Percentiles rank a stretch among this genome's conserved stretches.
phyloP scores from a whole-genome alignment of 78 protist species.

The Bodo saltans region DNA sequence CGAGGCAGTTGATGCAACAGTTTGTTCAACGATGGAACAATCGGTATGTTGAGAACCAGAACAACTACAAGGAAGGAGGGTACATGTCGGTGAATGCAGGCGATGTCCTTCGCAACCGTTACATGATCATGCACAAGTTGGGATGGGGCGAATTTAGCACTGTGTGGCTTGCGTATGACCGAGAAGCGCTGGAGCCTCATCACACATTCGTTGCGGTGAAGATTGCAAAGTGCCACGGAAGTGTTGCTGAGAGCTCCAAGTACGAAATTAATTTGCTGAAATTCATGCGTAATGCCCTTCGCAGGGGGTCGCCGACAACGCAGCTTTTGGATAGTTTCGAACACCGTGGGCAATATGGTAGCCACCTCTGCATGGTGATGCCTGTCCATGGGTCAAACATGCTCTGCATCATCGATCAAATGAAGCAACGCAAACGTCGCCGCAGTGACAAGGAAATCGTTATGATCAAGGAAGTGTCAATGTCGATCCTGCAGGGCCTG shows the following conservation, averaged over 20 bases:
- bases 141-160: conserved; percentile 50
- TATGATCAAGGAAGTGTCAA: background rate
- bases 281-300: background rate
- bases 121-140: conserved; percentile 4
- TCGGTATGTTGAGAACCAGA: conserved; percentile 19
- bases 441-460: background rate
- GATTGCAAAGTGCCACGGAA: background rate
- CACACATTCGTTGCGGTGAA: conserved; percentile 5
- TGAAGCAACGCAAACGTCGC: background rate
- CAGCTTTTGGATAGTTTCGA: background rate
- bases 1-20: no score
- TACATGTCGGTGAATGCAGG: conserved; percentile 34
- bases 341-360: conserved; percentile 7
- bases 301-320: background rate
- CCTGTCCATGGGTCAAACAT: conserved; percentile 1
- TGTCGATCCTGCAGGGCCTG: background rate
- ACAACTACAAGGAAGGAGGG: conserved; percentile 20
- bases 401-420: conserved; percentile 9
- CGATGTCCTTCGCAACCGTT: conserved; percentile 29
- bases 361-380: conserved; percentile 1
- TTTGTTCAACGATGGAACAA: no score
- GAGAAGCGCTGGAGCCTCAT: background rate
- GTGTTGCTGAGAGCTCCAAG: background rate
- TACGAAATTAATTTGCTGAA: background rate
- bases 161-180: conserved; percentile 36